phyloP scores from a whole-genome alignment of 257 asterid species.

The Leptodermis oblonga region DNA sequence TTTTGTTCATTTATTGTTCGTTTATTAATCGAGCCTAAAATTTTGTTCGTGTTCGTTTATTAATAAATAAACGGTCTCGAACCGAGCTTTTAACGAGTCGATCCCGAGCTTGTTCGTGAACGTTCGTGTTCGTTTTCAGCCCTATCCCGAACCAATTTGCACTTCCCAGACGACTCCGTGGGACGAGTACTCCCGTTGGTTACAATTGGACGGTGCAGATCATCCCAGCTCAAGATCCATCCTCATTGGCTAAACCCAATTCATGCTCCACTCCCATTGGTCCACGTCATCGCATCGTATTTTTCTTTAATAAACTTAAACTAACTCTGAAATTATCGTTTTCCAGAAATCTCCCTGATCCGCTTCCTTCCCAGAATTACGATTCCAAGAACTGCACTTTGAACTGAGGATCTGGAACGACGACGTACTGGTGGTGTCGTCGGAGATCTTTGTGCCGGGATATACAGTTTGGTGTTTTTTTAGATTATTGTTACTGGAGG shows the following conservation, averaged over 20 bases:
- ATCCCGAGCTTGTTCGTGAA: too few relatives aligned
- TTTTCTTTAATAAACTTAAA: neutral
- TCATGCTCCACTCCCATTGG: slow-evolving; percentile 17
- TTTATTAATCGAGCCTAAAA: too few relatives aligned
- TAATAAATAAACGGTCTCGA: too few relatives aligned
- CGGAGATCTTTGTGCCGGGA: neutral
- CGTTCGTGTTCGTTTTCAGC: too few relatives aligned
- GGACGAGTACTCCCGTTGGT: neutral
- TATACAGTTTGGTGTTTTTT: too few relatives aligned
- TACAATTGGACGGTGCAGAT: slow-evolving; percentile 15
- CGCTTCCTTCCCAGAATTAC: neutral
- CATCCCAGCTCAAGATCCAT: slow-evolving; percentile 24
- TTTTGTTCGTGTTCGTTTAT: too few relatives aligned
- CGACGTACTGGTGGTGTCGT: neutral
- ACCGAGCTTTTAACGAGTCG: too few relatives aligned
- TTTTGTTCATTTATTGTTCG: too few relatives aligned
- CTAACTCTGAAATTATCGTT: neutral
- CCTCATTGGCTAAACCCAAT: slow-evolving; percentile 22
- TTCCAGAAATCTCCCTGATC: neutral
- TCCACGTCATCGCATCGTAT: slow-evolving; percentile 26
- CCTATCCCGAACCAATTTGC: neutral
- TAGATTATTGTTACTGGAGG: neutral
- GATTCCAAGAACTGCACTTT: neutral
- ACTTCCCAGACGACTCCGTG: neutral
- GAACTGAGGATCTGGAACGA: neutral